These are phyloP conservation scores for Coemansia sp. DNA, from an alignment of 192 early-diverging fungal genomes.

Conservation along the genomic window DNA sequence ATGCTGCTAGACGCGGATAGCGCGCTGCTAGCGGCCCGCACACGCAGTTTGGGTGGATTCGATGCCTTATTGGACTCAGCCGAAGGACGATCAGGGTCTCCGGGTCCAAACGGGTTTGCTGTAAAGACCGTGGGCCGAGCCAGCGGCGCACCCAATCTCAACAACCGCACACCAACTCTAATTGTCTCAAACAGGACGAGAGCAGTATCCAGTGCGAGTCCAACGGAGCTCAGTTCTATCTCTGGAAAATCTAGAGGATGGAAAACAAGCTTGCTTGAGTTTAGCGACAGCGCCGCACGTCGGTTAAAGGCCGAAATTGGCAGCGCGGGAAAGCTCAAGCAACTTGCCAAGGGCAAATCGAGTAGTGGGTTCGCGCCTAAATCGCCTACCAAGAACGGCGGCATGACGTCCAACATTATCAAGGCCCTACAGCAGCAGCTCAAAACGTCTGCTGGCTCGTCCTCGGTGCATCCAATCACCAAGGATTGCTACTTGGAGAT, in stretches of 20 bases:
- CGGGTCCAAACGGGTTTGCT: constrained; percentile 16
- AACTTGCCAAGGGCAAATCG: constrained; percentile 23
- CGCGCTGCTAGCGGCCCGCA: constrained; percentile 42
- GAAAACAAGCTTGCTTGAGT: constrained; percentile 38
- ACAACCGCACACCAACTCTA: constrained; percentile 56
- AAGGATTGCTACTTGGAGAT: constrained; percentile 42
- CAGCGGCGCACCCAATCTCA: constrained; percentile 43
- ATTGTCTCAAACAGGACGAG: constrained; percentile 14
- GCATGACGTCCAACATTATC: constrained; percentile 34
- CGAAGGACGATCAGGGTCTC: constrained; percentile 8
- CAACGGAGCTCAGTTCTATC: neutral
- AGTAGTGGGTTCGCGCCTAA: constrained; percentile 3
- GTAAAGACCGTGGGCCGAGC: constrained; percentile 46
- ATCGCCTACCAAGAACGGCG: constrained; percentile 17
- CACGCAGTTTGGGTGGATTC: constrained; percentile 18
- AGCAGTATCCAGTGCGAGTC: neutral
- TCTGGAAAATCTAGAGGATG: constrained; percentile 30
- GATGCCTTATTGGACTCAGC: constrained; percentile 1
- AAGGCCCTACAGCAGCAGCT: constrained; percentile 51
- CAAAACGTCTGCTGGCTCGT: constrained; percentile 28
- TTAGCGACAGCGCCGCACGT: constrained; percentile 51
- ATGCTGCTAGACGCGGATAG: constrained; percentile 54
- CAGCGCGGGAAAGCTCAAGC: constrained; percentile 29
- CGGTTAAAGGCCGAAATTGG: constrained; percentile 44
- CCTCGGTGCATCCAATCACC: constrained; percentile 52